Evolutionary conservation across 495 filamentous ascomycete species (phyloP).

Genomic region (Entonaema liquescens): DNA sequence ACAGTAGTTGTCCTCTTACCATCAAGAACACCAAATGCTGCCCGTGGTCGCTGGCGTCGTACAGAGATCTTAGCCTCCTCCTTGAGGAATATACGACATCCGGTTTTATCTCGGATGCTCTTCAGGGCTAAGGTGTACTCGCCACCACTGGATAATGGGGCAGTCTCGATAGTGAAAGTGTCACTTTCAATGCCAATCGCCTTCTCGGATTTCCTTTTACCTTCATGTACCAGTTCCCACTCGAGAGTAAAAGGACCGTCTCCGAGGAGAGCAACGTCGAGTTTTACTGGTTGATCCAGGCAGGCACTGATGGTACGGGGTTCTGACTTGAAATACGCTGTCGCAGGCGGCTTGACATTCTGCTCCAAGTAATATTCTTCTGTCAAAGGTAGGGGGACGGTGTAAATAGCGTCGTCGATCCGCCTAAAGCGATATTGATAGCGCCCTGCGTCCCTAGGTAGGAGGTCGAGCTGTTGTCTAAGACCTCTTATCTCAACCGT

Average conservation of each 20-base stretch:
- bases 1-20: slow-evolving; percentile 74
- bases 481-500: slow-evolving; percentile 67
- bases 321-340: slow-evolving; percentile 72
- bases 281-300: slow-evolving; percentile 78
- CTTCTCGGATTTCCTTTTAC: slow-evolving; percentile 75
- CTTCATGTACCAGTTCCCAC: slow-evolving; percentile 92
- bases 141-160: slow-evolving; percentile 76
- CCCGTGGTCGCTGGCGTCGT: slow-evolving; percentile 84
- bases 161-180: slow-evolving; percentile 74
- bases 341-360: slow-evolving; percentile 90
- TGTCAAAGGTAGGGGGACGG: slow-evolving; percentile 45
- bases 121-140: slow-evolving; percentile 86
- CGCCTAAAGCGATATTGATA: slow-evolving; percentile 85
- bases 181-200: slow-evolving; percentile 68
- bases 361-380: slow-evolving; percentile 74
- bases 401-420: slow-evolving; percentile 83
- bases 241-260: slow-evolving; percentile 88
- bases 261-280: slow-evolving; percentile 77
- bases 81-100: slow-evolving; percentile 83
- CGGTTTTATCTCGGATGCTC: slow-evolving; percentile 83
- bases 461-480: slow-evolving; percentile 81
- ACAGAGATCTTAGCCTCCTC: slow-evolving; percentile 84
- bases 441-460: slow-evolving; percentile 80
- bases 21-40: slow-evolving; percentile 82
- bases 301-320: slow-evolving; percentile 69